phyloP scores from a whole-genome alignment of 148 eudicot genomes.

The Nepenthes gracilis region DNA sequence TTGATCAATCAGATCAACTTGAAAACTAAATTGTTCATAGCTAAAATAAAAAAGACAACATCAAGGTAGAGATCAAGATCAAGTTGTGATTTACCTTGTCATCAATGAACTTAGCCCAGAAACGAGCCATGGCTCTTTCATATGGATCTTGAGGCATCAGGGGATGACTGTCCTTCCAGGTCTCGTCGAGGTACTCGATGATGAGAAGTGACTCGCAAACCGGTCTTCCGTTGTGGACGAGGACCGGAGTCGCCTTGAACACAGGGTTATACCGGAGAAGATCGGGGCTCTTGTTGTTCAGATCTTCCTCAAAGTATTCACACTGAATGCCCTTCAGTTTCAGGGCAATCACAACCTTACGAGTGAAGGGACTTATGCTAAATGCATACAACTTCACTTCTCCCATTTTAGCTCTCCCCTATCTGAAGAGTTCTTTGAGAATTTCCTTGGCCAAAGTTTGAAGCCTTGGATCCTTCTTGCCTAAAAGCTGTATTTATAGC shows the following conservation, averaged over 20 bases:
- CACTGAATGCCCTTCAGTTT: conserved; percentile 1
- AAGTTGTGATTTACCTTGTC: conserved; percentile 13
- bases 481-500: too few species aligned
- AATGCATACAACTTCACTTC: conserved; percentile 7
- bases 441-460: too few species aligned
- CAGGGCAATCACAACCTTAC: conserved; percentile 1
- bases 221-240: conserved; percentile 12
- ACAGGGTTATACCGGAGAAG: conserved; percentile 13
- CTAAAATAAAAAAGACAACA: too few species aligned
- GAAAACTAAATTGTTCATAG: too few species aligned
- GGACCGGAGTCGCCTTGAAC: conserved; percentile 11
- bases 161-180: conserved; percentile 9
- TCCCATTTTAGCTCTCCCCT: not conserved
- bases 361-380: conserved; percentile 1
- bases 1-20: too few species aligned
- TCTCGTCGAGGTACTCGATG: conserved; percentile 26
- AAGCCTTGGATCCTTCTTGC: too few species aligned
- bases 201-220: conserved; percentile 22
- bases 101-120: conserved; percentile 27
- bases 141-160: conserved; percentile 27
- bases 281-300: conserved; percentile 6
- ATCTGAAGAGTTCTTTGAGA: too few species aligned
- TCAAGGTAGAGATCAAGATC: not conserved
- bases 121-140: conserved; percentile 22
- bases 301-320: conserved; percentile 5